Conservation (phyloP, 2,329 filamentous ascomycete genomes). For the Plenodomus lindquistii region DNA sequence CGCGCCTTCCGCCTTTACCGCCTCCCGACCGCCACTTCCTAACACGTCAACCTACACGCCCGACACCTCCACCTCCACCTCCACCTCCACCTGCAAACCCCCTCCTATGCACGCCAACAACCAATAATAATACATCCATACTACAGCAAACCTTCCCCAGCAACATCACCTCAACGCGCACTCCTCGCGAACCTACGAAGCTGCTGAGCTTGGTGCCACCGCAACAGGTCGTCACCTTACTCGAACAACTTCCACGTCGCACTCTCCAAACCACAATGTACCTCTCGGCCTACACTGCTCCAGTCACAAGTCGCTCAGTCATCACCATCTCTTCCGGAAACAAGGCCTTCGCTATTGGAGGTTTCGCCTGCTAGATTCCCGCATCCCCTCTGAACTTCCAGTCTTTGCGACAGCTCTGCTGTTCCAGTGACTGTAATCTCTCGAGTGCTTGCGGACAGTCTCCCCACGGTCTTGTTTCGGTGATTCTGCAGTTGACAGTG, state of each 20-base stretch:
- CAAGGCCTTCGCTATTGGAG: constrained; percentile 46
- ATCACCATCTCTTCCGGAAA: constrained; percentile 41
- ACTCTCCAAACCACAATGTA: constrained; percentile 40
- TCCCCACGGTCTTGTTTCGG: constrained; percentile 46
- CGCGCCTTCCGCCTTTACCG: constrained; percentile 21
- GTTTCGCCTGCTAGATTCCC: constrained; percentile 44
- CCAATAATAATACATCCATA: constrained; percentile 34
- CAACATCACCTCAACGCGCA: constrained; percentile 7
- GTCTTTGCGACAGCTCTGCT: constrained; percentile 42
- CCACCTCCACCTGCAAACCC: constrained; percentile 17
- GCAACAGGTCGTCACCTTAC: constrained; percentile 28
- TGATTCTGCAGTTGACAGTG: constrained; percentile 51
- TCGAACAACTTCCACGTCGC: constrained; percentile 34
- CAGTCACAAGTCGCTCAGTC: constrained; percentile 51
- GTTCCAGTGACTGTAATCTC: constrained; percentile 39
- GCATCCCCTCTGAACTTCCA: constrained; percentile 38
- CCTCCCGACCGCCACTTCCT: constrained; percentile 34
- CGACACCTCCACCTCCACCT: constrained; percentile 19
- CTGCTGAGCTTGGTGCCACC: constrained; percentile 35
- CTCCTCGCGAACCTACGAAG: constrained; percentile 25
- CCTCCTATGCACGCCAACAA: constrained; percentile 20
- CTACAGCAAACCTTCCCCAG: constrained; percentile 11
- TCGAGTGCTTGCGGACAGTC: constrained; percentile 44
- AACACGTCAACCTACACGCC: constrained; percentile 26
- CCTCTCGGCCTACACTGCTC: constrained; percentile 40